Evolutionary conservation across 345 rosid species (phyloP), one percentile per base, ranked within the genome.

Genomic region (Hibiscus syriacus): DNA sequence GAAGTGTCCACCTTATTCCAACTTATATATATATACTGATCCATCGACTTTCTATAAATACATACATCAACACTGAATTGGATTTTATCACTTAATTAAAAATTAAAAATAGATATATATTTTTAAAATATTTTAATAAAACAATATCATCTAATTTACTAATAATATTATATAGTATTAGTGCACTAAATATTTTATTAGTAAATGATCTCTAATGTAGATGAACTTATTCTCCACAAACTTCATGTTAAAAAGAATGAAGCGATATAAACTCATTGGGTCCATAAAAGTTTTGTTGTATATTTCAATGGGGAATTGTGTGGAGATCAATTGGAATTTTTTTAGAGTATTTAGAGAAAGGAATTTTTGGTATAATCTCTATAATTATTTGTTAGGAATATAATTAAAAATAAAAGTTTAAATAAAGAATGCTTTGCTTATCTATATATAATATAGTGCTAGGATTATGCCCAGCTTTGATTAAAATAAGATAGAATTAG

Each of bases 221-320:
- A 27, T 73, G 77, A 78, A 78, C 69, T 69, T 76, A 81, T 81
- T 78, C 85, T 62, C 80, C 81, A 67, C 70, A 62, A 77, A 23
- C 27, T 60, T 20, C 9, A 71, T 36, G 29, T 39, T 39, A 64
- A 54, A 53, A 68, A 26, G 22, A 50, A 53, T n/a, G n/a, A 13
- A 41, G 49, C 68, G 5, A 55, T 56, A 22, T 64, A 73, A 57
- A 50, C 32, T 23, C 54, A 73, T 64, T 74, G 70, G 72, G 19
- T 48, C 27, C 19, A 32, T 4, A 17, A 58, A 32, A 58, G 63
- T 58, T 58, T 34, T 58, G n/a, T 23, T 41, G 41, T 58, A 39
- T 39, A 20, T 60, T 20, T 60, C 25, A 30, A 58, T n/a, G 43
- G 30, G 0, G n/a, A 3, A 23, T 25, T 25, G 58, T 54, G 58